phyloP scores from a whole-genome alignment of 345 rosid species.

The Cardamine resedifolia region DNA sequence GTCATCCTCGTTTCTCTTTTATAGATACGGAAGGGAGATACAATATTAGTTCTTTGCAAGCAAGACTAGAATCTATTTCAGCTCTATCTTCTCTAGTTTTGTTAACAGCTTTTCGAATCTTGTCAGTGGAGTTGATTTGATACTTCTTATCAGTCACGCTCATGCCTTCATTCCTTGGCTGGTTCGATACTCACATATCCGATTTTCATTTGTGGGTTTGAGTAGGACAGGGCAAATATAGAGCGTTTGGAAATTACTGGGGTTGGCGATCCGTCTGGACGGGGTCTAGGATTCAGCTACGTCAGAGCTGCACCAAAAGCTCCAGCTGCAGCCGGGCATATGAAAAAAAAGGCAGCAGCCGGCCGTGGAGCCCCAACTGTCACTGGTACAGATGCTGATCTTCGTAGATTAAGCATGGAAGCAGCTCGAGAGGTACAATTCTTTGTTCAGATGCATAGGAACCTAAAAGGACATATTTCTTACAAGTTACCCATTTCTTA shows the following conservation, averaged over 20 bases:
- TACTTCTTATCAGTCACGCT: constrained; percentile 3
- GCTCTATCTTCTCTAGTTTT: constrained; percentile 6
- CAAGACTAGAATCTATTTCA: constrained; percentile 24
- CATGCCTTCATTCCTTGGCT: constrained; percentile 2
- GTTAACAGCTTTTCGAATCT: not conserved
- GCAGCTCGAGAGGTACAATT: constrained; percentile 91
- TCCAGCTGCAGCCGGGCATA: constrained; percentile 69
- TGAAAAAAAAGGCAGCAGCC: constrained; percentile 83
- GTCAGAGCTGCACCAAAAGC: constrained; percentile 90
- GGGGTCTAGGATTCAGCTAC: constrained; percentile 97
- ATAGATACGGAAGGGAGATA: not conserved
- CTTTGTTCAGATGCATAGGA: constrained; percentile 23
- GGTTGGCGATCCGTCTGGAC: constrained; percentile 98
- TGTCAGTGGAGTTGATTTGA: constrained; percentile 7
- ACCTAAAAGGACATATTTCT: constrained; percentile 3
- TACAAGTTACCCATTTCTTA: constrained; percentile 5
- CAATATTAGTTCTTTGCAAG: not conserved
- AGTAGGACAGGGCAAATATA: constrained; percentile 91
- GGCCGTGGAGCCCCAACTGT: constrained; percentile 87
- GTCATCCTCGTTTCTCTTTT: not conserved
- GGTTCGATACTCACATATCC: constrained; percentile 4
- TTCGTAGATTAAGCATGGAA: constrained; percentile 98
- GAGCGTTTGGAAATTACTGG: constrained; percentile 99
- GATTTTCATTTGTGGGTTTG: constrained; percentile 31
- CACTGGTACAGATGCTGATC: constrained; percentile 99